Evolutionary conservation across 1,284 basidiomycete species (phyloP), one percentile per base, ranked within the genome.

Genomic region (Boletus semigastroideus): DNA sequence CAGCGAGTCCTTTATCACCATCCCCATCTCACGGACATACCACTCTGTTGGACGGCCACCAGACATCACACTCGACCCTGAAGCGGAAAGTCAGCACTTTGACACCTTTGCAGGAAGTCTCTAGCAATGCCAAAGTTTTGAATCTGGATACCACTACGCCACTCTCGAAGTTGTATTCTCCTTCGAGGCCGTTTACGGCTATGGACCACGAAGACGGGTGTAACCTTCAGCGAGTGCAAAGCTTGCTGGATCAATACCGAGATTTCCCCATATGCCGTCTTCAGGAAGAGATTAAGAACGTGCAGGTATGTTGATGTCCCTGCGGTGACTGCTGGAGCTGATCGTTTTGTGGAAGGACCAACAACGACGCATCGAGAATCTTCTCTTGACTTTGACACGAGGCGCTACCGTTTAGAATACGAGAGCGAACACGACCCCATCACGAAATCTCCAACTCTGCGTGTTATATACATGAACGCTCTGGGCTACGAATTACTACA

Each of bases 231-330:
- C 76, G 75, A 51, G 66, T 90, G 41, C 85, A 89, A 66, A 67
- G 69, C 30, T 62, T 87, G 54, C 63, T 89, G 51, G 84, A 87
- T 42, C 81, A 83, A 47, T 77, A 86, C 47, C 75, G 76, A 31
- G 74, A 78, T 45, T 60, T 88, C 51, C 86, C 87, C 3, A 78
- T 89, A 28, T 76, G 79, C 36, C 76, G 70, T 56, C 70, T 92
- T 46, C 83, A 81, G 67, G 84, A 86, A 6, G 88, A 92, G 65
- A 86, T 91, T 79, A 87, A 84, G 64, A 88, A 91, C 63, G 69
- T 91, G 42, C 87, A 89, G 76, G 87, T 86, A 49, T 50, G 77
- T 53, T 9, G 25, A 51, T 40, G 16, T 28, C 28, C 4, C 48
- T 2, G 12, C 16, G 5, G 51, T 9, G 36, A 34, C 34, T 9